These are phyloP conservation scores for Chenopodium album DNA, from an alignment of 148 eudicot genomes.

Conservation along the genomic window DNA sequence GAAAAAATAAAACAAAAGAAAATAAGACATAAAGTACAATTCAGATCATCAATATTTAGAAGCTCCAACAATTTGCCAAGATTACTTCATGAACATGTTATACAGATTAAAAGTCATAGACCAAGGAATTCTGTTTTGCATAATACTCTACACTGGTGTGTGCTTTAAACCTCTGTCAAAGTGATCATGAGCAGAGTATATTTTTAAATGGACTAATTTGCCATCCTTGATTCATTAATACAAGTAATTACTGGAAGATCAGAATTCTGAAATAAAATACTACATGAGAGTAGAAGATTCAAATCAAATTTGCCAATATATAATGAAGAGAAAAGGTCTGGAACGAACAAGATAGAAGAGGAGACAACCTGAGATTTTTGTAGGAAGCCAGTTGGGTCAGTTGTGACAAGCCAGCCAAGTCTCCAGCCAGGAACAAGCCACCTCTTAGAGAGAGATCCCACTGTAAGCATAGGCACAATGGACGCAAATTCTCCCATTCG, in stretches of 20 bases:
- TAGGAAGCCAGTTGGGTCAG: constrained; percentile 36
- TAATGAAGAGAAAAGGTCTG: background rate
- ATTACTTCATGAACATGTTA: background rate
- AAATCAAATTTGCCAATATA: background rate
- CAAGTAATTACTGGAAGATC: background rate
- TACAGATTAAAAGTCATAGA: no score
- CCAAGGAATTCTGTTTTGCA: no score
- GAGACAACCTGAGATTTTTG: constrained; percentile 27
- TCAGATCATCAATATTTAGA: background rate
- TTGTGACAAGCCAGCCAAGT: constrained; percentile 44
- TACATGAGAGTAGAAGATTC: background rate
- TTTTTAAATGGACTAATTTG: no score
- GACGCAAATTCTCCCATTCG: constrained; percentile 42
- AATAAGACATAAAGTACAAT: background rate
- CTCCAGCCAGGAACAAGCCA: constrained; percentile 58
- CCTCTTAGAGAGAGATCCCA: constrained; percentile 45
- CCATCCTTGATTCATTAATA: no score
- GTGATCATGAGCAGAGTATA: no score
- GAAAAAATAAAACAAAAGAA: background rate
- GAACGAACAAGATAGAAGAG: background rate
- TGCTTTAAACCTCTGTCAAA: background rate
- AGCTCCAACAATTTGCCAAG: background rate
- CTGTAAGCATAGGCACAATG: constrained; percentile 35
- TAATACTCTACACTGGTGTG: no score
- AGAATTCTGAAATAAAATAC: background rate